These are phyloP conservation scores for Helotiales sp. DNA, from an alignment of 2,329 filamentous ascomycete species.

Conservation along the genomic window DNA sequence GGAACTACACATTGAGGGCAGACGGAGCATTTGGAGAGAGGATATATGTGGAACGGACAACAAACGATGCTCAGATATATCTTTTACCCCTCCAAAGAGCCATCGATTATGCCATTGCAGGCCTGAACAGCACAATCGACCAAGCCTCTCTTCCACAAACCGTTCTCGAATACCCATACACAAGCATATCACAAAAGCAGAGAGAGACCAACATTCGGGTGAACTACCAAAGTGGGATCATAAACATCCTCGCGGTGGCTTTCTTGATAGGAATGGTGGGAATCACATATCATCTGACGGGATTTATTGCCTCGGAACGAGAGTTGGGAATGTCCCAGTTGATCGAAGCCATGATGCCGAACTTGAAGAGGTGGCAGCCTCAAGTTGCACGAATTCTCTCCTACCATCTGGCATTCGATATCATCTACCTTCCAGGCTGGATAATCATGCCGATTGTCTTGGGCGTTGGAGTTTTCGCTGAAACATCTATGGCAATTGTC, in stretches of 20 bases:
- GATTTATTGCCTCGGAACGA: slow-evolving; percentile 82
- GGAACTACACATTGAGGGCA: slow-evolving; percentile 86
- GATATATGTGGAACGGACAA: slow-evolving; percentile 66
- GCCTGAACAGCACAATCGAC: slow-evolving; percentile 52
- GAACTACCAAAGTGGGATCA: slow-evolving; percentile 74
- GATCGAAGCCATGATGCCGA: slow-evolving; percentile 90
- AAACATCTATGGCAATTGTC: slow-evolving; percentile 68
- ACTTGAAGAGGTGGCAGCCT: slow-evolving; percentile 73
- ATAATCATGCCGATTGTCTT: slow-evolving; percentile 74
- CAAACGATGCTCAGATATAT: slow-evolving; percentile 80
- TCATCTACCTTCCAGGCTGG: slow-evolving; percentile 84
- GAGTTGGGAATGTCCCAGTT: slow-evolving; percentile 88
- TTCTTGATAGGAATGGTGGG: slow-evolving; percentile 82
- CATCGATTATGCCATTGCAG: slow-evolving; percentile 74
- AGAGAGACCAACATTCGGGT: slow-evolving; percentile 68
- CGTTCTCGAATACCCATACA: slow-evolving; percentile 77
- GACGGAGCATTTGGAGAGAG: slow-evolving; percentile 72
- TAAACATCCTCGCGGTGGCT: slow-evolving; percentile 76
- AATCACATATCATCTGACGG: slow-evolving; percentile 84
- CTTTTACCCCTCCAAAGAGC: slow-evolving; percentile 79
- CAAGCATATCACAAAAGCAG: slow-evolving; percentile 70
- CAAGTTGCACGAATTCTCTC: slow-evolving; percentile 79
- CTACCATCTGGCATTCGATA: slow-evolving; percentile 78
- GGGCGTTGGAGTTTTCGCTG: slow-evolving; percentile 64
- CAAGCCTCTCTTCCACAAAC: slow-evolving; percentile 48